Evolutionary conservation across 2,329 filamentous ascomycete species (phyloP).

Genomic region (Hymenoscyphus salicellus): DNA sequence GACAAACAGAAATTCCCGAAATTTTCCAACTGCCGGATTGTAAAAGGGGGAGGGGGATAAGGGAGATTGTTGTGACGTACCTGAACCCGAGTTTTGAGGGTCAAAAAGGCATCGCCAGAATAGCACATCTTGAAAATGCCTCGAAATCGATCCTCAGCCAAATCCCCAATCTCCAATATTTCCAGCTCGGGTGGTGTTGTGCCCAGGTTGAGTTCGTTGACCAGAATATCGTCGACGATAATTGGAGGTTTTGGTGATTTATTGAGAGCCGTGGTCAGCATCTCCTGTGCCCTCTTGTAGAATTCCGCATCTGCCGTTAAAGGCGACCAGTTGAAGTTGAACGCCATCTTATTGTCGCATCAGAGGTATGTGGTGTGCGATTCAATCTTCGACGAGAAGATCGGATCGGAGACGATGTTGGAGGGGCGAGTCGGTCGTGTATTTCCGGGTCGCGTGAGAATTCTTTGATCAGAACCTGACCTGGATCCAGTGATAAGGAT

Average conservation of each 20-base stretch:
- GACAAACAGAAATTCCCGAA: slow-evolving; percentile 2
- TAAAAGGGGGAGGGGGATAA: slow-evolving; percentile 1
- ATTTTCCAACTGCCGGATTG: background rate
- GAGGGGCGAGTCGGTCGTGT: slow-evolving; percentile 3
- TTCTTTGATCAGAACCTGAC: slow-evolving; percentile 9
- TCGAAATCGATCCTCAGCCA: slow-evolving; percentile 93
- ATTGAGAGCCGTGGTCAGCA: slow-evolving; percentile 92
- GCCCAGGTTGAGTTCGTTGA: slow-evolving; percentile 95
- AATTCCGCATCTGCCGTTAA: slow-evolving; percentile 91
- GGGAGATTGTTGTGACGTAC: slow-evolving; percentile 47
- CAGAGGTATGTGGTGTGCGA: slow-evolving; percentile 19
- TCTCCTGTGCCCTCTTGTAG: slow-evolving; percentile 85
- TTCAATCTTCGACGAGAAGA: background rate
- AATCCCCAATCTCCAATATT: slow-evolving; percentile 94
- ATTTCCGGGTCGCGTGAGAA: slow-evolving; percentile 26
- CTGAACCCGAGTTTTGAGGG: slow-evolving; percentile 92
- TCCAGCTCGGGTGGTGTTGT: slow-evolving; percentile 92
- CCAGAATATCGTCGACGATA: slow-evolving; percentile 98
- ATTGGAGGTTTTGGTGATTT: slow-evolving; percentile 97
- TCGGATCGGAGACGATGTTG: background rate
- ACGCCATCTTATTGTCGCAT: slow-evolving; percentile 67
- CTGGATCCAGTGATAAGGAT: slow-evolving; percentile 24
- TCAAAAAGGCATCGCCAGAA: slow-evolving; percentile 90
- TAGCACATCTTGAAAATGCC: slow-evolving; percentile 99
- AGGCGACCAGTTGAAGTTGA: slow-evolving; percentile 99